Base-by-base conservation (phyloP, 148 eudicot genomes). In the Vaccinium darrowii region DNA sequence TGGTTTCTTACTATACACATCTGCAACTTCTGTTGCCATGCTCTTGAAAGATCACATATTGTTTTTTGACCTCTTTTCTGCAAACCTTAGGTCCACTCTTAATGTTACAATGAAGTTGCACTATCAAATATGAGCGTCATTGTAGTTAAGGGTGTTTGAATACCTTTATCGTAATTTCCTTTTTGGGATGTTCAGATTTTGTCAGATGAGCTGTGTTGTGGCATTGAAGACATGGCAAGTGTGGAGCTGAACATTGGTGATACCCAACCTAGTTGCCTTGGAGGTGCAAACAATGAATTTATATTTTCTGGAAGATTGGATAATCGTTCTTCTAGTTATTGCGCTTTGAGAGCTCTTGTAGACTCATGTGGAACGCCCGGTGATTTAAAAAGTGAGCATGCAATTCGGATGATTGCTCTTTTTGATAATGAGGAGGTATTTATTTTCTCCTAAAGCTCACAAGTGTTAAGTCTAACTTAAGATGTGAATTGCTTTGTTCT, bases 271-370 rank as follows among this genome's bases (percentile, higher is more conserved):
- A 94, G 99, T 90, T 95, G 98, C 86, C 92, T 96, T 81, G 99
- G 98, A 86, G 98, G 99, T 86, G 90, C 91, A 39, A 96, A 95
- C 85, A 89, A 95, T 87, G 99, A 96, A 87, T 96, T 96, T 86
- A 93, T 96, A 87, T 96, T 93, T 89, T 96, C 99, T 85, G 99
- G 99, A 85, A 90, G 99, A 91, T 86, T 96, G 90, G 99, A 96
- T 88, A 96, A 96, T 90, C 98, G 95, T 76, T 98, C 99, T 63
- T 96, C 99, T 71, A 93, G 99, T 80, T 96, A 90, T 84, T 96
- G 99, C 84, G 99, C 98, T 27, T 84, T 96, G 82, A 92, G 98
- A 92, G 97, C 99, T 87, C 95, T 96, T 88, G 79, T 95, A 84
- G 99, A 96, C 88, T 94, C 98, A 65, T 92, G 90, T 88, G 86